Conservation (phyloP, 768 basidiomycete genomes). For the Ephemerocybe angulata region DNA sequence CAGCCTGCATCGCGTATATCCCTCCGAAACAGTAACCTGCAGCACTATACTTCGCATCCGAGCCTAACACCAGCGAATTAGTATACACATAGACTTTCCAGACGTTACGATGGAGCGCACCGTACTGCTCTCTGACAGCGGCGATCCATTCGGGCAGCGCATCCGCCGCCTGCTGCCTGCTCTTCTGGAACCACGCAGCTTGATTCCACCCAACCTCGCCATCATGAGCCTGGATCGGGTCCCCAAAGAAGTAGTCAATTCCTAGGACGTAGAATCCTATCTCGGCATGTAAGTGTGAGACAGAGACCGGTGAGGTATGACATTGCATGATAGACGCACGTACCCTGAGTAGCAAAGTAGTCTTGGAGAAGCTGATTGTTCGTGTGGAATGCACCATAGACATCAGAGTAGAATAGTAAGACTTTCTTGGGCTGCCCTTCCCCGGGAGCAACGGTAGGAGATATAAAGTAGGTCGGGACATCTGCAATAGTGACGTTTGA, state of each 20-base stretch:
- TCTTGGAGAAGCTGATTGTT: conserved; percentile 62
- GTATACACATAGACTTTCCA: no score
- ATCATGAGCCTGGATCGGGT: conserved; percentile 39
- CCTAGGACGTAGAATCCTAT: conserved; percentile 57
- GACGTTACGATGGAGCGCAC: no score
- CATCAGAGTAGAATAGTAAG: conserved; percentile 55
- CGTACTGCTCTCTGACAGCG: conserved; percentile 46
- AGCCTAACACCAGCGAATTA: conserved; percentile 1
- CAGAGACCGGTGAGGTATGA: background rate
- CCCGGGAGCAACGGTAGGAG: conserved; percentile 23
- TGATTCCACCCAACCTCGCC: conserved; percentile 34
- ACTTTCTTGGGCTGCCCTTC: conserved; percentile 33
- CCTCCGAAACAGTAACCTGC: conserved; percentile 59
- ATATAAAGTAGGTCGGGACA: conserved; percentile 52
- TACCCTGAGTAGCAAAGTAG: conserved; percentile 59
- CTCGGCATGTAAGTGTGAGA: background rate
- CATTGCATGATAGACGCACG: no score
- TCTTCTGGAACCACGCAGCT: conserved; percentile 38
- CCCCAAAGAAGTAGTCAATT: conserved; percentile 61
- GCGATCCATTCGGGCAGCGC: conserved; percentile 48
- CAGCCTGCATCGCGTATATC: conserved; percentile 45
- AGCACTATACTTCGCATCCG: conserved; percentile 35
- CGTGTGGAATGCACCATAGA: conserved; percentile 54
- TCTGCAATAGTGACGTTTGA: conserved; percentile 36
- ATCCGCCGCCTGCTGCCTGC: conserved; percentile 18